Base-by-base conservation (phyloP, 2,329 filamentous ascomycete species). In the Beauveria rudraprayagi region DNA sequence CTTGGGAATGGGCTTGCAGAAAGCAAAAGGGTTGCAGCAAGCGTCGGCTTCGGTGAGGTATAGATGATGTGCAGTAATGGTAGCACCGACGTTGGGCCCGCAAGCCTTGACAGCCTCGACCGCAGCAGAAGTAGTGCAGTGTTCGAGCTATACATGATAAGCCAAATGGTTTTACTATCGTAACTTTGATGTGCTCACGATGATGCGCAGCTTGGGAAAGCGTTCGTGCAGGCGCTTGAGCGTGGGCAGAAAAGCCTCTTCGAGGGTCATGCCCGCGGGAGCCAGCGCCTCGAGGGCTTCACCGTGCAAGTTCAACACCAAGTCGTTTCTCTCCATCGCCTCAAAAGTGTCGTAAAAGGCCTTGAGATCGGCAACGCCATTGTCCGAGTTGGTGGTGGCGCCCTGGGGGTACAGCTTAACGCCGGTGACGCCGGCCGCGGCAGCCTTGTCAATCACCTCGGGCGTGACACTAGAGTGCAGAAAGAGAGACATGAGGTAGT, bases 231-330 rank as follows among this genome's bases (percentile, higher is more conserved):
- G 82, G 19, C 83, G 81, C 65, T 83, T 78, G 40, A 97, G 79
- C 0, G 88, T 93, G 0, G 92, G 92, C 9, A 97, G 79, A 76
- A 97, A 97, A 9, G 76, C 75, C 64, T 78, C 76, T 66, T 80
- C 77, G 3, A 78, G 69, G 1, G 78, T 77, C 37, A 72, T 65
- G 26, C 70, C 73, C n/a, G 78, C 78, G 1, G 80, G 80, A 0
- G 86, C 72, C 52, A 75, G 69, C 4, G 73, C 70, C 61, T 74
- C 74, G 3, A 75, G 87, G n/a, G 88, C 84, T 75, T 97, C 93
- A 66, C 92, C 93, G 72, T 97, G 92, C n/a, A 97, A 79, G 76
- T 97, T 97, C 47, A 95, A 81, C n/a, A 95, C 83, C 71, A 96
- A 79, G 66, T 87, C 86, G 66, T 92, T 84, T 63, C 86, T 77